Percentiles rank a stretch among this genome's conserved stretches.
phyloP scores from a whole-genome alignment of 176 grass and related monocot species.

The Oryza brachyantha region DNA sequence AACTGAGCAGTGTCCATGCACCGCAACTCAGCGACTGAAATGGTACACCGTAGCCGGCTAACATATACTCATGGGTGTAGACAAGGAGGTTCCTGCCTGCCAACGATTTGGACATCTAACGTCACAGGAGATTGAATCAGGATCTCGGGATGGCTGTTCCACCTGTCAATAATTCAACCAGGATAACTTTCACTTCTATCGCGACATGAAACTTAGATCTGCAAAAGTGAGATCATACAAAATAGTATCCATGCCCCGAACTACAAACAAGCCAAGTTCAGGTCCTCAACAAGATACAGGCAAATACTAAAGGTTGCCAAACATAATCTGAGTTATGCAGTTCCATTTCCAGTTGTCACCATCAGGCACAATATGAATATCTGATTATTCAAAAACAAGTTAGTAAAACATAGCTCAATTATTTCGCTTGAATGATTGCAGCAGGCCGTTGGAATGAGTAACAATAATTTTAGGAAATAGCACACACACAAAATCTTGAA shows the following conservation, averaged over 20 bases:
- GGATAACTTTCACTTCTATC: slow-evolving; percentile 1
- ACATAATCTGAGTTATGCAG: background rate
- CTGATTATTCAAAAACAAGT: background rate
- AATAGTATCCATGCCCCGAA: background rate
- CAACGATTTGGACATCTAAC: background rate
- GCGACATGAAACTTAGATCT: background rate
- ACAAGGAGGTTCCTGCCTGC: background rate
- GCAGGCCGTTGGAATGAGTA: background rate
- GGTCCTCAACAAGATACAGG: slow-evolving; percentile 1
- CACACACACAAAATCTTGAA: background rate
- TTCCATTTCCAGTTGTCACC: background rate
- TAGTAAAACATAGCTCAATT: background rate
- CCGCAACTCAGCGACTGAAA: background rate
- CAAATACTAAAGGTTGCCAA: background rate
- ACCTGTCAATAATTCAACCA: background rate
- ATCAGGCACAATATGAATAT: background rate
- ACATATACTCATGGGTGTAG: slow-evolving; percentile 1
- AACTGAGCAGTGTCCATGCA: slow-evolving; percentile 4
- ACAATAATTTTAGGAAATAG: background rate
- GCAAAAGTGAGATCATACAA: slow-evolving; percentile 6
- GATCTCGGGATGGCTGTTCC: background rate
- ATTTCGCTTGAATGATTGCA: background rate
- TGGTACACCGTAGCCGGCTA: background rate
- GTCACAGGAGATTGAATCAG: background rate
- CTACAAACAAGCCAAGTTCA: background rate